A percentile compares a stretch with the other conserved stretches of the same genome.
Conservation (phyloP, 768 basidiomycete species). For the Phanerochaete carnosa region DNA sequence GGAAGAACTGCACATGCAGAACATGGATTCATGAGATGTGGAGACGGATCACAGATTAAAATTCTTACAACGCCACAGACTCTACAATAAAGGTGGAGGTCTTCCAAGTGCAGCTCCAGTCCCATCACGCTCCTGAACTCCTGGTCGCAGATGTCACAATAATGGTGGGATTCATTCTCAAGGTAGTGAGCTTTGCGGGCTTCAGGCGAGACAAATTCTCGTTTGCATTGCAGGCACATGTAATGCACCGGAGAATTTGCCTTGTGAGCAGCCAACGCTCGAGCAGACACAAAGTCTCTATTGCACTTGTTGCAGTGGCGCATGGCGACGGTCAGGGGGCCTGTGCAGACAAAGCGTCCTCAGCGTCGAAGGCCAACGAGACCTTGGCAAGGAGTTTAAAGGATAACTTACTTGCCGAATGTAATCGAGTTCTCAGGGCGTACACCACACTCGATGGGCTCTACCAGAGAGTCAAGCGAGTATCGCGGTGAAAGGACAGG, state of each 20-base stretch:
- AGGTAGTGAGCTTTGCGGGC: constrained; percentile 50
- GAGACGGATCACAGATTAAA: not conserved
- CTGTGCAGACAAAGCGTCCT: too few species aligned
- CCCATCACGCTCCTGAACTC: constrained; percentile 35
- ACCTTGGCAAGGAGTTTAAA: too few species aligned
- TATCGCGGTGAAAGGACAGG: too few species aligned
- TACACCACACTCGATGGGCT: too few species aligned
- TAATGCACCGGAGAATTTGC: constrained; percentile 34
- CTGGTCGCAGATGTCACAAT: constrained; percentile 48
- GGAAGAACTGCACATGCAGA: not conserved
- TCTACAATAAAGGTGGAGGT: constrained; percentile 42
- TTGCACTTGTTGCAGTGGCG: not conserved
- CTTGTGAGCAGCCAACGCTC: constrained; percentile 10
- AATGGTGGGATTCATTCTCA: constrained; percentile 45
- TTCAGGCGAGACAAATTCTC: constrained; percentile 36
- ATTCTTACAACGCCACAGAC: not conserved
- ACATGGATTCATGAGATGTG: not conserved
- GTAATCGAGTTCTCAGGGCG: too few species aligned
- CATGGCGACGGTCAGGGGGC: not conserved
- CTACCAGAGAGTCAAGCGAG: too few species aligned
- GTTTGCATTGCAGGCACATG: constrained; percentile 41
- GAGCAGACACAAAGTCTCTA: not conserved
- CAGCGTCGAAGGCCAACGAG: too few species aligned
- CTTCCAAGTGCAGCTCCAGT: constrained; percentile 39
- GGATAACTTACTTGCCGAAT: too few species aligned